phyloP scores from a whole-genome alignment of 371 early-diverging fungal genomes.

The Mortierella sp. region DNA sequence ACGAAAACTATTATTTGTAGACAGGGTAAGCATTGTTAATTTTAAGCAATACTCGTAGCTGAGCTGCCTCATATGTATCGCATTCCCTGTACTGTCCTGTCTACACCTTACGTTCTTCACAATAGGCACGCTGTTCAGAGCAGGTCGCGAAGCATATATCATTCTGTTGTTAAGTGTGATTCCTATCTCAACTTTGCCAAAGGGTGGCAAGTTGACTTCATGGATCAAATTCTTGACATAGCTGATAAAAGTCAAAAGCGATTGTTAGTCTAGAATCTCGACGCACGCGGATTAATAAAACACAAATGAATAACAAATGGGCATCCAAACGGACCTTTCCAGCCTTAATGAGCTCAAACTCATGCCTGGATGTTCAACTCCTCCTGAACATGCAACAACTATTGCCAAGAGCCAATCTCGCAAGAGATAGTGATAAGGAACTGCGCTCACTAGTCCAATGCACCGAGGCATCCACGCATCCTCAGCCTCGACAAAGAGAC shows the following conservation, averaged over 20 bases:
- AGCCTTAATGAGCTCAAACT: constrained; percentile 59
- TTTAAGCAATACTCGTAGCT: no score
- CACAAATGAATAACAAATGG: background rate
- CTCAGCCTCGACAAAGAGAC: constrained; percentile 67
- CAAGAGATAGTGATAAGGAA: constrained; percentile 82
- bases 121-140: constrained; percentile 81
- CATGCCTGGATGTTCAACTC: constrained; percentile 61
- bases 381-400: constrained; percentile 71
- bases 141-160: constrained; percentile 82
- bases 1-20: constrained; percentile 71
- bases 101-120: constrained; percentile 77
- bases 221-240: constrained; percentile 78
- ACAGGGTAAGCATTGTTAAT: no score
- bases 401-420: constrained; percentile 84
- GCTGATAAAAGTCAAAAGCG: constrained; percentile 22
- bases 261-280: background rate
- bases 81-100: background rate
- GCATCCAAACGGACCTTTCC: constrained; percentile 58
- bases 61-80: no score
- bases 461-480: constrained; percentile 80
- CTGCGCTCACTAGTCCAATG: constrained; percentile 77
- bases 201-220: constrained; percentile 85
- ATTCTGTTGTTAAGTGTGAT: constrained; percentile 72
- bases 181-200: constrained; percentile 83
- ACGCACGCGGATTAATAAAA: background rate